Evolutionary conservation across 768 basidiomycete species (phyloP), one percentile per base, ranked within the genome.

Genomic region (Leccinum barrowsii): DNA sequence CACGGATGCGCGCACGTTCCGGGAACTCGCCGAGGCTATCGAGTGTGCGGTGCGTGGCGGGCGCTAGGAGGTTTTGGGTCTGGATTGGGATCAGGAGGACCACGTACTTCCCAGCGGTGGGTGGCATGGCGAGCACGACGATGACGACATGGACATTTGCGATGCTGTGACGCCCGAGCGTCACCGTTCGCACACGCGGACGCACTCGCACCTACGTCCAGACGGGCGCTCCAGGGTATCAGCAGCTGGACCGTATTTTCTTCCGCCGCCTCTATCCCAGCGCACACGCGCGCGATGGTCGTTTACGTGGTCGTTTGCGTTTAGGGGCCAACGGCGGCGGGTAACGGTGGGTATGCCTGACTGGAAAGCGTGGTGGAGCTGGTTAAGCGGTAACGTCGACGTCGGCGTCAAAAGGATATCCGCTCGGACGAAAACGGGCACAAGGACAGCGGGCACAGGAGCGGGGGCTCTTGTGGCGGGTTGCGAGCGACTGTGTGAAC

Each of bases 1-100:
- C 49, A 75, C 78, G 34, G 13, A 35, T 12, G 6, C 34, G 6
- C 60, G 74, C 6, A 81, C 82, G 0, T 69, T 90, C 53, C 70
- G 87, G 13, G 76, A 75, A 60, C 75, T 90, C 4, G 86, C 87
- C 0, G 87, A 85, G 65, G 86, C 86, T 0, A 75, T 90, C 12
- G 89, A 92, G 67, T 74, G 48, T 0, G 84, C 85, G 0, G 86
- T 89, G 2, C 74, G 88, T 59, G 84, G 85, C 0, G 81, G 76
- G 0, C 77, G 78, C 50, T 69, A 77, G 19, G 76, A 71, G n/a
- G 76, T 72, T 0, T 66, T 89, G 19, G 88, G 89, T 0, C 70
- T 91, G 28, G 82, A 90, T 68, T 91, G 87, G 89, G 86, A 78
- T 5, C 58, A 13, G 30, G 34, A 28, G 26, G 26, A 68, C 15